These are phyloP conservation scores for Chlamydomonas incerta DNA, from an alignment of 139 green algal genomes.

Conservation along the genomic window DNA sequence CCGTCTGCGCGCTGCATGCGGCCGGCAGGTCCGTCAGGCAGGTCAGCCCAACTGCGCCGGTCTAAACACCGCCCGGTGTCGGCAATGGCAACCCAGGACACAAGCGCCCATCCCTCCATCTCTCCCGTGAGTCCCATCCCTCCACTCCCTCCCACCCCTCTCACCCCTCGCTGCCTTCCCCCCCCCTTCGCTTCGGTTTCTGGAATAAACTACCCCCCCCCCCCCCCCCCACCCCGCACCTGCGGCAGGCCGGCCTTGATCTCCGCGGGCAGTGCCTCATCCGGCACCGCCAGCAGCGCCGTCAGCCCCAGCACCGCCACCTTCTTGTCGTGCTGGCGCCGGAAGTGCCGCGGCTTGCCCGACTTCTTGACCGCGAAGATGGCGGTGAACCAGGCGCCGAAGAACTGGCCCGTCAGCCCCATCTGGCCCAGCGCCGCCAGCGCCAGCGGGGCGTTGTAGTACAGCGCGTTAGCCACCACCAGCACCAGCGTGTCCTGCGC, in stretches of 20 bases:
- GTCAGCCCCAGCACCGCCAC: constrained; percentile 74
- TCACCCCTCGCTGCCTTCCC: too few relatives aligned
- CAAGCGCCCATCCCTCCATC: too few relatives aligned
- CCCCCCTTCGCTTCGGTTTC: too few relatives aligned
- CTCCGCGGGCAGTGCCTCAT: constrained; percentile 68
- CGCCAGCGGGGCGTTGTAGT: constrained; percentile 90
- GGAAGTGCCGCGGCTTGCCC: constrained; percentile 76
- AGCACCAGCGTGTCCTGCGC: constrained; percentile 77
- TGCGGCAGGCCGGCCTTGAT: constrained; percentile 65
- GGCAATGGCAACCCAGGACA: too few relatives aligned
- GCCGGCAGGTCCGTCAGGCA: too few relatives aligned
- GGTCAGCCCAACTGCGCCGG: too few relatives aligned
- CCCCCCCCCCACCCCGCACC: constrained; percentile 36
- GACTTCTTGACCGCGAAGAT: constrained; percentile 63
- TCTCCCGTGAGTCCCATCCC: too few relatives aligned
- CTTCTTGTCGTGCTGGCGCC: constrained; percentile 84
- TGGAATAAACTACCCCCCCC: too few relatives aligned
- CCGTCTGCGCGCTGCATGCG: too few relatives aligned
- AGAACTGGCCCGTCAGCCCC: constrained; percentile 50
- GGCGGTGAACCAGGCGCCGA: constrained; percentile 75
- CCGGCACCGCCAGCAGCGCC: constrained; percentile 67
- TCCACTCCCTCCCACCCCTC: too few relatives aligned
- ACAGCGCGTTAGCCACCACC: constrained; percentile 87
- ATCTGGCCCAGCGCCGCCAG: constrained; percentile 68
- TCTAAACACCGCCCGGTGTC: too few relatives aligned